Conservation (phyloP, 306 rosid species). For the Quillaja saponaria region DNA sequence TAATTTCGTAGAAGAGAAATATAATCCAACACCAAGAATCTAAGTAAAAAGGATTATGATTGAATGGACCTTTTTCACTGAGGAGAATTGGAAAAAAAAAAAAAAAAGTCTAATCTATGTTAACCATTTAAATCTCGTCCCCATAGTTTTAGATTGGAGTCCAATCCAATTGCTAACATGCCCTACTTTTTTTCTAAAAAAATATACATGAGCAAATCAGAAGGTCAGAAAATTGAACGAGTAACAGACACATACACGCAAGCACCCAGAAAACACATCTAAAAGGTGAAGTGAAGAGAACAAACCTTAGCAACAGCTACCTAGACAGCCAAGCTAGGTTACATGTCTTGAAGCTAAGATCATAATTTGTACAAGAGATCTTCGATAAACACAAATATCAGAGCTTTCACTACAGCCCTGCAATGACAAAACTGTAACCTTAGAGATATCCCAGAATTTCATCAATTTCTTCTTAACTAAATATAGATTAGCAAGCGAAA, state of each 20-base stretch:
- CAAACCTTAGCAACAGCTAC: slow-evolving; percentile 35
- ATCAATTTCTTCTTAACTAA: neutral
- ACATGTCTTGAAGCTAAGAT: slow-evolving; percentile 11
- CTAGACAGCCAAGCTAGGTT: slow-evolving; percentile 26
- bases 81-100: neutral
- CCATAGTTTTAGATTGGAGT: neutral
- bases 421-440: slow-evolving; percentile 27
- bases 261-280: slow-evolving; percentile 16
- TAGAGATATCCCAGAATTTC: neutral
- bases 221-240: slow-evolving; percentile 16
- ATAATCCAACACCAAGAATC: slow-evolving; percentile 27
- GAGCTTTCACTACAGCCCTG: slow-evolving; percentile 26
- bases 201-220: neutral
- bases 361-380: too few species aligned
- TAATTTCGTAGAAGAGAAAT: slow-evolving; percentile 25
- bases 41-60: slow-evolving; percentile 17
- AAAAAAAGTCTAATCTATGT: neutral
- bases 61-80: slow-evolving; percentile 16
- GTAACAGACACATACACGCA: slow-evolving; percentile 7
- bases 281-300: neutral
- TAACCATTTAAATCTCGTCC: neutral
- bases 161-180: neutral
- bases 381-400: slow-evolving; percentile 34
- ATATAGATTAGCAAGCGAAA: too few species aligned
- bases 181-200: neutral